A percentile compares a stretch with the other conserved stretches of the same genome.
phyloP scores from a whole-genome alignment of 306 rosid genomes.

The Pterocarpus macrocarpus region DNA sequence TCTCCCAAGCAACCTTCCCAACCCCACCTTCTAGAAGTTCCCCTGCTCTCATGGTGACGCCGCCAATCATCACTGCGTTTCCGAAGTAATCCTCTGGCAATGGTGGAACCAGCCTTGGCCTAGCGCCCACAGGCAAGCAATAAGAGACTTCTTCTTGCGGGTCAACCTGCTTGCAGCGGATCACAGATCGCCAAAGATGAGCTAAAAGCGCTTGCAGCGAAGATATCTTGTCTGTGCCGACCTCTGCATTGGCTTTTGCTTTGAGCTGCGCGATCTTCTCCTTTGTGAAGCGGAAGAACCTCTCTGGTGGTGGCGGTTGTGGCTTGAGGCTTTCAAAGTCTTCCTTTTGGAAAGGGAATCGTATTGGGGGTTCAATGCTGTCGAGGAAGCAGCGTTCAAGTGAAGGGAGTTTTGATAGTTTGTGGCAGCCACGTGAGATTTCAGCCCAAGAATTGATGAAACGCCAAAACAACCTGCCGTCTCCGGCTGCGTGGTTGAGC shows the following conservation, averaged over 20 bases:
- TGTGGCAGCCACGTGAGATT: constrained; percentile 12
- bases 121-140: not conserved
- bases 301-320: not conserved
- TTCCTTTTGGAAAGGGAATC: constrained; percentile 23
- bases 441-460: constrained; percentile 61
- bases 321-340: not conserved
- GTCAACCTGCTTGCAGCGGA: constrained; percentile 19
- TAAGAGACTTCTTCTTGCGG: constrained; percentile 23
- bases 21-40: constrained; percentile 44
- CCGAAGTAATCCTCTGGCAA: constrained; percentile 52
- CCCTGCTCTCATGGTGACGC: constrained; percentile 29
- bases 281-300: constrained; percentile 47
- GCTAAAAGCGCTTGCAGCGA: constrained; percentile 57
- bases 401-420: not conserved
- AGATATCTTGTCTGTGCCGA: constrained; percentile 43
- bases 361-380: not conserved
- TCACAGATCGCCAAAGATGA: constrained; percentile 52
- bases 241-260: constrained; percentile 52
- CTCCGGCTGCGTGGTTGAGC: constrained; percentile 37
- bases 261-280: constrained; percentile 49
- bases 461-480: constrained; percentile 55
- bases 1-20: constrained; percentile 53
- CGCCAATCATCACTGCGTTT: not conserved
- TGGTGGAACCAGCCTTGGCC: constrained; percentile 39
- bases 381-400: constrained; percentile 13